Conservation (phyloP, 1,139 yeast genomes). For the Citeromyces hawaiiensis region DNA sequence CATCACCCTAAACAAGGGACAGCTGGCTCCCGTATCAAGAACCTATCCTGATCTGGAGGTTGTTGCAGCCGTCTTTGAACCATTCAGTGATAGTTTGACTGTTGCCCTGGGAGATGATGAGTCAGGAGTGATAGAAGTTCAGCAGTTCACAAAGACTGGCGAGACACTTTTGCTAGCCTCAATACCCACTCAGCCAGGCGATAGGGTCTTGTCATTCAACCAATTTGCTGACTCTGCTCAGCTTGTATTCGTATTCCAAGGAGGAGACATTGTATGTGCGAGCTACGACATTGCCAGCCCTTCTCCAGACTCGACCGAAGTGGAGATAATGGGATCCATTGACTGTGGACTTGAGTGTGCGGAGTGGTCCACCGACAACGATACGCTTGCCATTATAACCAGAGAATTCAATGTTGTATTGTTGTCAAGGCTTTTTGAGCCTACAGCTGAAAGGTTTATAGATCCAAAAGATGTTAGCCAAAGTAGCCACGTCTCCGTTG, state of each 20-base stretch:
- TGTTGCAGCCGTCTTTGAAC: slow-evolving; percentile 54
- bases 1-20: slow-evolving; percentile 34
- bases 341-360: slow-evolving; percentile 70
- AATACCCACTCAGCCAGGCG: slow-evolving; percentile 28
- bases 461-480: slow-evolving; percentile 52
- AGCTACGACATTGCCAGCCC: slow-evolving; percentile 36
- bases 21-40: slow-evolving; percentile 27
- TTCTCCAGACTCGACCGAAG: slow-evolving; percentile 38
- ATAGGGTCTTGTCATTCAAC: slow-evolving; percentile 30
- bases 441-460: slow-evolving; percentile 52
- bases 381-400: slow-evolving; percentile 62
- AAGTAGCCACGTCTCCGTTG: slow-evolving; percentile 86
- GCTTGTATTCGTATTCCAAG: slow-evolving; percentile 44
- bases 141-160: slow-evolving; percentile 50
- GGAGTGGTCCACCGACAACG: slow-evolving; percentile 88
- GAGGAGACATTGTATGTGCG: slow-evolving; percentile 60
- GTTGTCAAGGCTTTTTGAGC: slow-evolving; percentile 70
- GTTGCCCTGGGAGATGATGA: slow-evolving; percentile 53
- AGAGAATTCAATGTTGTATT: slow-evolving; percentile 47
- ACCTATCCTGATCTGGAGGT: slow-evolving; percentile 54
- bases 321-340: slow-evolving; percentile 75
- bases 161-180: slow-evolving; percentile 37
- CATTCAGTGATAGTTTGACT: slow-evolving; percentile 61
- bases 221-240: slow-evolving; percentile 58
- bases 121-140: slow-evolving; percentile 42